Conservation (phyloP, 1,284 basidiomycete genomes). For the Xerocomus nothofagi region DNA sequence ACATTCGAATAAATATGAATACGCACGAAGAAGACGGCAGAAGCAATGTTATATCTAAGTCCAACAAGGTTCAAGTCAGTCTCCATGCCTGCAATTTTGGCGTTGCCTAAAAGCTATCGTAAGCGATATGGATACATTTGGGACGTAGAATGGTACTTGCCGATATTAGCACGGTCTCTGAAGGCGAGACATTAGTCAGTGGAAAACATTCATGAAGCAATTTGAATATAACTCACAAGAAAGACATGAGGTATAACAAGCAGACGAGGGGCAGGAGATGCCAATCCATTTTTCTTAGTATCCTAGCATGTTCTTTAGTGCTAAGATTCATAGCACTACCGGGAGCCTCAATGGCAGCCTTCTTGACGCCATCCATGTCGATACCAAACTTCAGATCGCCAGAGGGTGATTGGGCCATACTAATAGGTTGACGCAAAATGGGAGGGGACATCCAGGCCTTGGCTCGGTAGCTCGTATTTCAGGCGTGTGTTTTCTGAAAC, state of each 20-base stretch:
- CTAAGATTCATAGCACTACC: conserved; percentile 3
- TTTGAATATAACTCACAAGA: conserved; percentile 40
- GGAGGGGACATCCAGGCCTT: neutral
- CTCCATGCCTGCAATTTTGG: conserved; percentile 41
- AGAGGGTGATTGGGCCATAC: conserved; percentile 4
- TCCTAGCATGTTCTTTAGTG: conserved; percentile 30
- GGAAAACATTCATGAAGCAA: neutral
- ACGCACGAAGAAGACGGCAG: conserved; percentile 48
- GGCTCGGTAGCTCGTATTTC: conserved; percentile 6
- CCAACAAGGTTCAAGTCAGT: conserved; percentile 40
- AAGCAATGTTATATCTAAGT: conserved; percentile 44
- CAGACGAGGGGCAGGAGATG: conserved; percentile 51
- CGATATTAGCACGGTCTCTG: conserved; percentile 38
- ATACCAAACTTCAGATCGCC: neutral
- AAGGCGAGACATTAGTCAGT: neutral
- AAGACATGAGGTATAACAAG: conserved; percentile 56
- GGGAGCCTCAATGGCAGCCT: neutral
- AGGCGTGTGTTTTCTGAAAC: conserved; percentile 7
- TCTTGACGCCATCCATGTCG: neutral
- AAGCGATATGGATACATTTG: neutral
- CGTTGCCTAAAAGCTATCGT: conserved; percentile 24
- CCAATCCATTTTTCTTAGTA: conserved; percentile 49
- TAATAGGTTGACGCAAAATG: neutral
- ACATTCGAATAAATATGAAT: neutral
- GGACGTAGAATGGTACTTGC: conserved; percentile 8